A percentile compares a stretch with the other conserved stretches of the same genome.
Conservation (phyloP, 2,329 filamentous ascomycete genomes). For the Scedosporium boydii region DNA sequence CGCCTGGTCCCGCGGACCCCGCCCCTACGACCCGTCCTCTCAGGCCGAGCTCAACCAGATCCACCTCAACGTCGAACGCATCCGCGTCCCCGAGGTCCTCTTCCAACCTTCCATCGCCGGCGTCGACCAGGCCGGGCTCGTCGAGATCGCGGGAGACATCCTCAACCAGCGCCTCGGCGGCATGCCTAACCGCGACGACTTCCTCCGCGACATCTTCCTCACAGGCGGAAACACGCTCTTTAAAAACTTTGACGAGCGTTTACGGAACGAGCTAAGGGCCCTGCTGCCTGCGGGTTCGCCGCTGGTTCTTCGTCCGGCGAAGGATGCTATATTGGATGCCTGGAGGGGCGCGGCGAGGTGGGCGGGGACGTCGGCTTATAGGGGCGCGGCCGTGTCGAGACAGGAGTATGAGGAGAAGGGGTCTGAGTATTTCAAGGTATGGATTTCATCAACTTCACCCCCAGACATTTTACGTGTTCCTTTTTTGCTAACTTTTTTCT, state of each 20-base stretch:
- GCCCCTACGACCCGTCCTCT: conserved; percentile 72
- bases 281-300: conserved; percentile 60
- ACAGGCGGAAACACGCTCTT: conserved; percentile 92
- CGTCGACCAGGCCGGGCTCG: conserved; percentile 83
- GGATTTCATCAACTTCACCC: conserved; percentile 14
- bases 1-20: conserved; percentile 79
- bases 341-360: conserved; percentile 90
- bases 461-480: not conserved
- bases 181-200: conserved; percentile 49
- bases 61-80: conserved; percentile 93
- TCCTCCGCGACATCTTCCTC: conserved; percentile 81
- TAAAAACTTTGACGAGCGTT: conserved; percentile 72
- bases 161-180: conserved; percentile 68
- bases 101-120: conserved; percentile 91
- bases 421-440: conserved; percentile 80
- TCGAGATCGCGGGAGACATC: conserved; percentile 88
- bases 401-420: conserved; percentile 91
- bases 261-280: conserved; percentile 62
- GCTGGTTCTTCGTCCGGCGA: conserved; percentile 63
- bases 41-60: conserved; percentile 77
- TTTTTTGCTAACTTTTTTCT: not conserved
- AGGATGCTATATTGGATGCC: conserved; percentile 72
- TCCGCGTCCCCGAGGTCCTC: conserved; percentile 85
- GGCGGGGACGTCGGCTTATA: conserved; percentile 55
- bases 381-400: conserved; percentile 58